Conservation (phyloP, 1,284 basidiomycete species). For the Boletus calvinii region DNA sequence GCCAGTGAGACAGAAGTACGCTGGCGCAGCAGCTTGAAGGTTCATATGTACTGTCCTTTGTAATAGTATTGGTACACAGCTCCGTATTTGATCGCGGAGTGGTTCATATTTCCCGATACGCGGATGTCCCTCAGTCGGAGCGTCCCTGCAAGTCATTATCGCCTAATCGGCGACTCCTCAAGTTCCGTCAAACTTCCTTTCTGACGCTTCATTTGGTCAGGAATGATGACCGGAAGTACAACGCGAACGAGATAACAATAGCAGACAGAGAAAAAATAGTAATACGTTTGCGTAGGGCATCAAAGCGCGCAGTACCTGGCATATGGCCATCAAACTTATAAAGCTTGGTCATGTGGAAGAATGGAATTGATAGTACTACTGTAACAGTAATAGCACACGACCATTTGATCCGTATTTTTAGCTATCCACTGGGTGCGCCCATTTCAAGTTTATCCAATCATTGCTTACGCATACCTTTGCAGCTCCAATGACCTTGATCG, state of each 20-base stretch:
- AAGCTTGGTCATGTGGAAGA: background rate
- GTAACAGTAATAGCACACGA: background rate
- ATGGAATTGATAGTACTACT: background rate
- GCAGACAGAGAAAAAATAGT: slow-evolving; percentile 17
- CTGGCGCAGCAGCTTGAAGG: background rate
- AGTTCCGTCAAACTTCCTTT: slow-evolving; percentile 26
- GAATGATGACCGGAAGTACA: slow-evolving; percentile 16
- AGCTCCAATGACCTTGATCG: slow-evolving; percentile 14
- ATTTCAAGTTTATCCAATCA: slow-evolving; percentile 29
- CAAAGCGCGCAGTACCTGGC: background rate
- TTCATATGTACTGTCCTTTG: slow-evolving; percentile 8
- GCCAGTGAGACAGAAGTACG: slow-evolving; percentile 1
- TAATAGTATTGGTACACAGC: slow-evolving; percentile 12
- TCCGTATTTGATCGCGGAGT: slow-evolving; percentile 15
- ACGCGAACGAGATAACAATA: slow-evolving; percentile 23
- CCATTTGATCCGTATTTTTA: slow-evolving; percentile 17
- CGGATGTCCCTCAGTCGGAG: slow-evolving; percentile 9
- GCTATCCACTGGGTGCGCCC: background rate
- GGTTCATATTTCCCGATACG: slow-evolving; percentile 28
- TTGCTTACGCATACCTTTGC: slow-evolving; percentile 3
- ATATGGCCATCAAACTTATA: slow-evolving; percentile 9
- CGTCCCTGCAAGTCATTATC: slow-evolving; percentile 29
- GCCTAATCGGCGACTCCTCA: slow-evolving; percentile 22
- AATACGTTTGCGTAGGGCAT: slow-evolving; percentile 20
- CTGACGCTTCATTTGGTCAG: slow-evolving; percentile 14